Evolutionary conservation across 768 basidiomycete species (phyloP), one percentile per base, ranked within the genome.

Genomic region (Pleurotus cornucopiae): DNA sequence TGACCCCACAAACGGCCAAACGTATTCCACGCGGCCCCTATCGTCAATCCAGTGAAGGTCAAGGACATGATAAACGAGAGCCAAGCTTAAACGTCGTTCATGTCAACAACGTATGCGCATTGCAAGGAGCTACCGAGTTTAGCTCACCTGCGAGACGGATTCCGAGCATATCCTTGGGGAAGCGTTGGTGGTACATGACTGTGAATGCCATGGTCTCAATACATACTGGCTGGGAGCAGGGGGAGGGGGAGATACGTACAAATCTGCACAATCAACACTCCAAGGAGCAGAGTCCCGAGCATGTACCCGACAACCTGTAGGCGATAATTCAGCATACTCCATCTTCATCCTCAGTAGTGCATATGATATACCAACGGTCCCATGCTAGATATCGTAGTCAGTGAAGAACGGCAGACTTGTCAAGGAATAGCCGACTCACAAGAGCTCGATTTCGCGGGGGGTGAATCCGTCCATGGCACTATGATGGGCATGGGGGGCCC

Each of bases 1-100:
- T 59, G 49, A 12, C 64, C 64, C 64, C 64, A 65, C 16, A 61
- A 59, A 16, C 16, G 13, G 11, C 57, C 62, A 13, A 59, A 58
- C 6, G 38, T 16, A 18, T 57, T 45, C 61, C 62, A 63, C 5
- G 59, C 62, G 3, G 57, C 62, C 14, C 58, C 58, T 2, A 55
- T 60, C 4, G 46, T 38, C 37, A 65, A 56, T 18, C 57, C 44
- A 13, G 59, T 63, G 37, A 60, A 57, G 13, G 55, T 14, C 14
- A 9, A 55, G 14, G 9, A 63, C 39, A 46, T 60, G 49, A 13
- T 54, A 12, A 25, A 53, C 14, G 63, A 58, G 59, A n/a, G 60
- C 64, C 63, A 41, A 5, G 16, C 38, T 34, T n/a, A n/a, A 9
- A 34, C 7, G 4, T 3, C 30, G 30, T 11, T 7, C 9, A 11